These are phyloP conservation scores for Penicillium alfredii DNA, from an alignment of 495 filamentous ascomycete genomes.

Conservation along the genomic window DNA sequence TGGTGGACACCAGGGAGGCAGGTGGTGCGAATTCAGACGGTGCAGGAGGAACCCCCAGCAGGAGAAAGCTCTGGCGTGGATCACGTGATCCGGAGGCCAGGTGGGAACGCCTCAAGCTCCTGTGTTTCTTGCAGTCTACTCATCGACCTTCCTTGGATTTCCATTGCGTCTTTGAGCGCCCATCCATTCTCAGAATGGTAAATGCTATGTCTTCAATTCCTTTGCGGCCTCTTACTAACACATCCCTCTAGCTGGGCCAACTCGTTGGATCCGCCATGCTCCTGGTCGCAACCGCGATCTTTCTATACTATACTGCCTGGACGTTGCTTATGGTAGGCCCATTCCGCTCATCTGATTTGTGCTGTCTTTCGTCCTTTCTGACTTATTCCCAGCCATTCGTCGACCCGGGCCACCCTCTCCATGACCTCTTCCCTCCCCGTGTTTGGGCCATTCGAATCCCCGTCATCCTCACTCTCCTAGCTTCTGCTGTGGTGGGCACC, in stretches of 20 bases:
- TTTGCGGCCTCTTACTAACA: conserved; percentile 3
- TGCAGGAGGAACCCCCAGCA: no score
- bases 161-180: conserved; percentile 2
- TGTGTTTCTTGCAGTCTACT: conserved; percentile 5
- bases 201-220: not conserved
- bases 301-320: conserved; percentile 98
- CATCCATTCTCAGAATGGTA: conserved; percentile 26
- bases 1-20: conserved; percentile 8
- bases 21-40: conserved; percentile 13
- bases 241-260: conserved; percentile 70
- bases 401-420: conserved; percentile 85
- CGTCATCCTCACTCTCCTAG: conserved; percentile 89
- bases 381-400: conserved; percentile 73
- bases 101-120: conserved; percentile 5
- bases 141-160: conserved; percentile 8
- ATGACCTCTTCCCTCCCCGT: conserved; percentile 91
- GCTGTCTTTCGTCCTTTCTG: no score
- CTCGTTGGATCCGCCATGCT: conserved; percentile 97
- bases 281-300: conserved; percentile 87
- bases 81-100: conserved; percentile 7
- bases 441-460: conserved; percentile 99
- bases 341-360: no score
- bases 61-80: conserved; percentile 27
- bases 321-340: conserved; percentile 97
- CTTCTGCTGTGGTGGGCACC: conserved; percentile 87